Percentiles rank a stretch among this genome's conserved stretches.
phyloP scores from a whole-genome alignment of 2,329 filamentous ascomycete species.

The Aspergillus melleus region DNA sequence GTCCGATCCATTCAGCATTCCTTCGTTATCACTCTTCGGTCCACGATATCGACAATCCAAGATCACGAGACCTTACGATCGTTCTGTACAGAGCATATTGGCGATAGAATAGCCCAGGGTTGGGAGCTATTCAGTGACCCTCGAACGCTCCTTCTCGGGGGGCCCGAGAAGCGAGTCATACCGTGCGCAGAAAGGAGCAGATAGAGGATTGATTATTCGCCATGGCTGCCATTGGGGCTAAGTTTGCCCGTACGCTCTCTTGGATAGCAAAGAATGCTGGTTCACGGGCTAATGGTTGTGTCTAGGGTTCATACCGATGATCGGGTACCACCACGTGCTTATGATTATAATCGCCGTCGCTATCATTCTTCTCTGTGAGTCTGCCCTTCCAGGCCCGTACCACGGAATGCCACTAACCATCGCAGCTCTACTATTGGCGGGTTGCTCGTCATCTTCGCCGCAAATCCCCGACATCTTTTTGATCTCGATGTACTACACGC shows the following conservation, averaged over 20 bases:
- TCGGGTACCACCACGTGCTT: conserved; percentile 79
- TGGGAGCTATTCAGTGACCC: conserved; percentile 7
- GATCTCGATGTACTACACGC: conserved; percentile 94
- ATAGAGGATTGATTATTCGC: conserved; percentile 14
- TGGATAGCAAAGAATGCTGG: neutral
- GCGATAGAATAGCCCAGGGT: neutral
- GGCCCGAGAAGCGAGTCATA: conserved; percentile 40
- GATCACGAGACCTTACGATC: neutral
- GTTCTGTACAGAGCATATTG: neutral
- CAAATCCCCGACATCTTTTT: conserved; percentile 95
- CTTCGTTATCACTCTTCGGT: neutral
- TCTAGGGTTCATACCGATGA: conserved; percentile 59
- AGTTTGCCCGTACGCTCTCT: conserved; percentile 37
- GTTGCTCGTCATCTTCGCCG: conserved; percentile 94
- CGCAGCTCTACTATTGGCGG: conserved; percentile 83
- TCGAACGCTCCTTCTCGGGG: conserved; percentile 40
- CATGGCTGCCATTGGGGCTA: conserved; percentile 35
- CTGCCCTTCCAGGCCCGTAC: neutral
- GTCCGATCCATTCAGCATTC: neutral
- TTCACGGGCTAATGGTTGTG: conserved; percentile 7
- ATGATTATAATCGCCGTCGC: conserved; percentile 95
- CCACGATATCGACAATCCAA: neutral
- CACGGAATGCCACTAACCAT: conserved; percentile 22
- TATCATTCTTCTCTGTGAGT: conserved; percentile 92
- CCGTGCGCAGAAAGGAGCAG: conserved; percentile 13